These are phyloP conservation scores for Pyrenochaeta sp. DNA, from an alignment of 2,329 filamentous ascomycete species.

Conservation along the genomic window DNA sequence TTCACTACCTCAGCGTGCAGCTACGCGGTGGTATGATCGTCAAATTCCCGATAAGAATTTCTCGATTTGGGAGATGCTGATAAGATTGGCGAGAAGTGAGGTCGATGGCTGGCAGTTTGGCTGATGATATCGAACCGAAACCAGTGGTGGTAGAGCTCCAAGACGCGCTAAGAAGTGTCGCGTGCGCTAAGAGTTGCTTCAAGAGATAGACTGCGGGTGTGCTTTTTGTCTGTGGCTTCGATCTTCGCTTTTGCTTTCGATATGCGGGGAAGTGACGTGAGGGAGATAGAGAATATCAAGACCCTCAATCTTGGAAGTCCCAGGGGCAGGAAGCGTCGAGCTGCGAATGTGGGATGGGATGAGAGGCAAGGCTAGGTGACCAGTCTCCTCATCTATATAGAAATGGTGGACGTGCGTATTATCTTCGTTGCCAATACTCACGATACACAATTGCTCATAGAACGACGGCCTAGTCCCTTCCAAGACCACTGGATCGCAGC, in stretches of 20 bases:
- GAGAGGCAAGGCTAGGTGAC: conserved; percentile 2
- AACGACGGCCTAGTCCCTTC: conserved; percentile 26
- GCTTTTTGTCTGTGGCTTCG: conserved; percentile 24
- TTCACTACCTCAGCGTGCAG: conserved; percentile 4
- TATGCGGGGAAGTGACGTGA: conserved; percentile 32
- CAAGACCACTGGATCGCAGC: conserved; percentile 24
- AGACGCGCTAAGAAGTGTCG: conserved; percentile 9
- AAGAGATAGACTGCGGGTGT: conserved; percentile 5
- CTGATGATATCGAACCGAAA: conserved; percentile 22
- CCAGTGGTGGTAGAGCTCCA: conserved; percentile 12
- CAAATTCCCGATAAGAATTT: conserved; percentile 23
- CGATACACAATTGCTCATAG: conserved; percentile 38
- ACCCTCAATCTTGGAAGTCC: not conserved
- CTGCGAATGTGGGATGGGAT: conserved; percentile 12
- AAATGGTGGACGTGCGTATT: conserved; percentile 20
- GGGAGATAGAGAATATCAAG: conserved; percentile 8
- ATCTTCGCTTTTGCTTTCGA: conserved; percentile 7
- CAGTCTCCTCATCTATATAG: conserved; percentile 19
- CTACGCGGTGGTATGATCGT: conserved; percentile 7
- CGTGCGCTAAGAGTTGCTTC: conserved; percentile 20
- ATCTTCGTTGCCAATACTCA: conserved; percentile 37
- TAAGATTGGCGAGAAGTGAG: conserved; percentile 24
- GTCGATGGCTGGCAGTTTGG: conserved; percentile 26
- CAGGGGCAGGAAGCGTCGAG: conserved; percentile 7
- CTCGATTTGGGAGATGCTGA: conserved; percentile 15